Base-by-base conservation (phyloP, 1,284 basidiomycete genomes). In the Albatrellus sp. region DNA sequence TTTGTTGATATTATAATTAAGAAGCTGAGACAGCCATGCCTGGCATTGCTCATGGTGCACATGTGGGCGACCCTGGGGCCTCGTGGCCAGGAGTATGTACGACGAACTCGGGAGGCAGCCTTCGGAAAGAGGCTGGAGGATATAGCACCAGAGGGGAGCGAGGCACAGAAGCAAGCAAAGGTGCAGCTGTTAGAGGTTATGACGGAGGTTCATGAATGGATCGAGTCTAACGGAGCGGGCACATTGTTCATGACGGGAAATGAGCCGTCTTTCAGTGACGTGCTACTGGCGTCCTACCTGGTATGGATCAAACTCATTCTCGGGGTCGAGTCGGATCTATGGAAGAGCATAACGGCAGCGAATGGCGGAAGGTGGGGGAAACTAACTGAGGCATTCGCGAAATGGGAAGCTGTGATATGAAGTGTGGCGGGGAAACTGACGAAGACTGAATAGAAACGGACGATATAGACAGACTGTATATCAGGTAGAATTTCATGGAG, bases 91-190 rank as follows among this genome's bases (percentile, higher is more conserved):
- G 59, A 51, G 37, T 70, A 68, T 52, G 70, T 66, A 53, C 54
- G 63, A 19, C 43, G 48, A 16, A 64, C 63, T 7, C 55, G 65
- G 35, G 63, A 66, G 52, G 48, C 45, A 43, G 7, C 11, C 2
- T 62, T 60, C 33, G 64, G 62, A 8, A 58, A 55, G 46, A 57
- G 48, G 20, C 47, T 72, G 34, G 65, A 67, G 48, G 60, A 68
- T 14, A 13, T 65, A 1, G 50, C 50, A 9, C 54, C 55, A 4
- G 17, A 42, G 0, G 66, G 65, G n/a, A n/a, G n/a, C 28, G 34
- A 36, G 20, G 42, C 17, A 14, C 14, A 29, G 16, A 16, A 20
- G 6, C 52, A 57, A 14, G 50, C 55, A 36, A 44, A 57, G 37
- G 68, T 65, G 68, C 51, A 48, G 42, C 57, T 57, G 41, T 48